Conservation (phyloP, 179 eudicot species). For the Patellifolia procumbens region DNA sequence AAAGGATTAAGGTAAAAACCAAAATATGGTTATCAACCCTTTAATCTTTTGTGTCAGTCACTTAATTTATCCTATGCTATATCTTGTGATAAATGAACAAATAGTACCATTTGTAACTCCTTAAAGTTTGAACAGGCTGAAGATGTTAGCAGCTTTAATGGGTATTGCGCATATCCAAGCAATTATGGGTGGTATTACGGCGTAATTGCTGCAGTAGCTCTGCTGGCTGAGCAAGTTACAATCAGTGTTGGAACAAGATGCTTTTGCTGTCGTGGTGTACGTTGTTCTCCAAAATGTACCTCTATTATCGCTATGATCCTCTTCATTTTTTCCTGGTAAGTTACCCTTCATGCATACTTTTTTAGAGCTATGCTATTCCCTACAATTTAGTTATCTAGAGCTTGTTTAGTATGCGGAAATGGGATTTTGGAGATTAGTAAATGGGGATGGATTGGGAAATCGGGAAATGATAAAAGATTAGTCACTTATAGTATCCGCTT, state of each 20-base stretch:
- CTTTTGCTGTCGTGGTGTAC: constrained; percentile 17
- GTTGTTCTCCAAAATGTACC: background rate
- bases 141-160: background rate
- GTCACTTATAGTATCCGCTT: too few species aligned
- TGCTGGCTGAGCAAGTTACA: constrained; percentile 17
- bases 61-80: too few species aligned
- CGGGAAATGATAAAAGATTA: too few species aligned
- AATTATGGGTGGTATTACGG: constrained; percentile 12
- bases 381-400: too few species aligned
- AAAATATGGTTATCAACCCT: too few species aligned
- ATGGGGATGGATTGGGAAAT: too few species aligned
- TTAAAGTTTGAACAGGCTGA: background rate
- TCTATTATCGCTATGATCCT: constrained; percentile 15
- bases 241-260: constrained; percentile 12
- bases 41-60: too few species aligned
- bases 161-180: constrained; percentile 22
- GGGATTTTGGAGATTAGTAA: too few species aligned
- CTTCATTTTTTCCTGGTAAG: constrained; percentile 26
- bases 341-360: background rate
- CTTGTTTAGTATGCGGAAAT: too few species aligned
- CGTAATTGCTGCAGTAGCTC: constrained; percentile 5
- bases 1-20: constrained; percentile 31
- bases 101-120: too few species aligned
- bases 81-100: too few species aligned
- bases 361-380: too few species aligned